These are phyloP conservation scores for Hemileccinum rubropunctum DNA, from an alignment of 768 basidiomycete genomes.

Conservation along the genomic window DNA sequence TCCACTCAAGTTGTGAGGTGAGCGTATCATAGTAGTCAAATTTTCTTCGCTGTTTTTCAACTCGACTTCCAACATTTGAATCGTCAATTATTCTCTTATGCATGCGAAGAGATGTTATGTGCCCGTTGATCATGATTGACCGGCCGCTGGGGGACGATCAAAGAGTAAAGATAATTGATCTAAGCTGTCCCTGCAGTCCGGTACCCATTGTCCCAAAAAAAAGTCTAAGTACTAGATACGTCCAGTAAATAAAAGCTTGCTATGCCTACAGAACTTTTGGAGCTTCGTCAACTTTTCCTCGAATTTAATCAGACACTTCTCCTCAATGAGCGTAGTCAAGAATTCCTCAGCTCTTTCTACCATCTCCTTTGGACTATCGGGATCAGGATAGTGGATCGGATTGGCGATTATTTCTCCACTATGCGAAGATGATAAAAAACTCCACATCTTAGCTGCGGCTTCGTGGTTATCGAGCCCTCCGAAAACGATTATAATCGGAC, in stretches of 20 bases:
- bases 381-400: constrained; percentile 21
- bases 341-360: constrained; percentile 16
- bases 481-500: constrained; percentile 23
- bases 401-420: constrained; percentile 14
- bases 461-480: constrained; percentile 15
- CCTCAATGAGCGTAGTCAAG: constrained; percentile 17
- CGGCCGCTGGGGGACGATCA: no score
- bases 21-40: no score
- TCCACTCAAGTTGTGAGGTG: no score
- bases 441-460: constrained; percentile 16
- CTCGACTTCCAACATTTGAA: no score
- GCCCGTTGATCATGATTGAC: no score
- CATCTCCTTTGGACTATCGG: constrained; percentile 8
- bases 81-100: no score
- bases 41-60: no score
- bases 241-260: constrained; percentile 14
- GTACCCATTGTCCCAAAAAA: not conserved
- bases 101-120: no score
- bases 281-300: constrained; percentile 19
- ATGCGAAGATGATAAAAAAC: constrained; percentile 8
- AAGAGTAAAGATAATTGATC: no score
- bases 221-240: constrained; percentile 5
- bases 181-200: not conserved
- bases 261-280: constrained; percentile 18
- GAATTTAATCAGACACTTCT: constrained; percentile 18